phyloP scores from a whole-genome alignment of 305 asterid genomes.

The Stenogyne calaminthoides region DNA sequence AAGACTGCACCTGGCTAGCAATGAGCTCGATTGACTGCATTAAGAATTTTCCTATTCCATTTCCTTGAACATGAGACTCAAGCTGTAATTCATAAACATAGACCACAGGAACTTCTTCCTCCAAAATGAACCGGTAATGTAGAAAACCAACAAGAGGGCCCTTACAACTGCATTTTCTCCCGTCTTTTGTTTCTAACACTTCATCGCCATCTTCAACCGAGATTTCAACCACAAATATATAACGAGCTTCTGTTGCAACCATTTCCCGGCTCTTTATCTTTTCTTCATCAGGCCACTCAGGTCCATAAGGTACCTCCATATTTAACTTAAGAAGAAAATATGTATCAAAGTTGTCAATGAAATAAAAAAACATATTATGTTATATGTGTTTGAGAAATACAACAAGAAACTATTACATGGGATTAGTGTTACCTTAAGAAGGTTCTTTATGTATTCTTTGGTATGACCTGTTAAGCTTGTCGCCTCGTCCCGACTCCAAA shows the following conservation, averaged over 20 bases:
- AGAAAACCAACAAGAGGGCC: conserved; percentile 72
- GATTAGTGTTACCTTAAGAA: conserved; percentile 64
- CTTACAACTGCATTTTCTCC: conserved; percentile 35
- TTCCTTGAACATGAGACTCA: conserved; percentile 74
- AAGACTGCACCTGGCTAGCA: conserved; percentile 62
- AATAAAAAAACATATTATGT: not conserved
- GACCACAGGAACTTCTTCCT: conserved; percentile 91
- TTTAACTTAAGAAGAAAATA: conserved; percentile 48
- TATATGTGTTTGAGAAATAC: not conserved
- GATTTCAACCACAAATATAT: conserved; percentile 67
- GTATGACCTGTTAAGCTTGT: conserved; percentile 53
- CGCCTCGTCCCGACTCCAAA: conserved; percentile 73
- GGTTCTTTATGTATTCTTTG: conserved; percentile 63
- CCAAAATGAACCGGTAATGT: conserved; percentile 74
- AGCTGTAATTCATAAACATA: conserved; percentile 91
- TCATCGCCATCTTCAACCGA: conserved; percentile 39
- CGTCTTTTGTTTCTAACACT: conserved; percentile 29
- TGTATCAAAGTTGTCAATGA: conserved; percentile 12
- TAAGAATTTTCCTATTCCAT: conserved; percentile 82
- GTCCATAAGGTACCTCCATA: conserved; percentile 74
- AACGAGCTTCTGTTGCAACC: conserved; percentile 74
- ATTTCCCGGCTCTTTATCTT: conserved; percentile 82
- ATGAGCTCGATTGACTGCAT: conserved; percentile 81
- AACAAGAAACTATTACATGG: not conserved
- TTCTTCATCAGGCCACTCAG: conserved; percentile 88